Evolutionary conservation across 2,329 filamentous ascomycete species (phyloP).

Genomic region (Ophiosphaerella herpotricha): DNA sequence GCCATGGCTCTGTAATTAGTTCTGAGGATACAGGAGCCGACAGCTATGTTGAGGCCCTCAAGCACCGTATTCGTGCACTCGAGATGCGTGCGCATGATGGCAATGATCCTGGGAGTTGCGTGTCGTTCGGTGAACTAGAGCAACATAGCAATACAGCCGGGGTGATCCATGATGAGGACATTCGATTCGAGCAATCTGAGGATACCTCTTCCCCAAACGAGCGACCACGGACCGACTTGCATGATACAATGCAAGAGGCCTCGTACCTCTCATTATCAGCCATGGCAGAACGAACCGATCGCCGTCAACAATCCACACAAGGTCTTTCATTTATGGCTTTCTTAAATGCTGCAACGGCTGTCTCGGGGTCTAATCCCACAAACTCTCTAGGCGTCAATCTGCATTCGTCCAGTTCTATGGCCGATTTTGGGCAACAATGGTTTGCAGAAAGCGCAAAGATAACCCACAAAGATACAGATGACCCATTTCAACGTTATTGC

Average conservation of each 20-base stretch:
- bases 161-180: not conserved
- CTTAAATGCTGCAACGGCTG: constrained; percentile 6
- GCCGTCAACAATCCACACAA: constrained; percentile 1
- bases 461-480: not conserved
- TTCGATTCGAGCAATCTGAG: not conserved
- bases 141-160: not conserved
- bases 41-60: constrained; percentile 9
- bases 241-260: constrained; percentile 15
- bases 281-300: constrained; percentile 18
- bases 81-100: not conserved
- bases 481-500: not conserved
- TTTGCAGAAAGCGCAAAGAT: not conserved
- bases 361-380: constrained; percentile 4
- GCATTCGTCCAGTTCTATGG: not conserved
- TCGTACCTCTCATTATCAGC: constrained; percentile 16
- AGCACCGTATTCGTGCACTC: constrained; percentile 3
- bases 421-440: not conserved
- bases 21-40: not conserved
- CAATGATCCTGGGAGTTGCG: not conserved
- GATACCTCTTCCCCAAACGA: not conserved
- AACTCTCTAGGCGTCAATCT: not conserved
- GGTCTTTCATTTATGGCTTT: constrained; percentile 11
- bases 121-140: too few species aligned
- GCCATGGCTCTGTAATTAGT: constrained; percentile 7
- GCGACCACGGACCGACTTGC: constrained; percentile 4